A percentile compares a stretch with the other conserved stretches of the same genome.
Conservation (phyloP, 495 filamentous ascomycete genomes). For the Xylaria cubensis region DNA sequence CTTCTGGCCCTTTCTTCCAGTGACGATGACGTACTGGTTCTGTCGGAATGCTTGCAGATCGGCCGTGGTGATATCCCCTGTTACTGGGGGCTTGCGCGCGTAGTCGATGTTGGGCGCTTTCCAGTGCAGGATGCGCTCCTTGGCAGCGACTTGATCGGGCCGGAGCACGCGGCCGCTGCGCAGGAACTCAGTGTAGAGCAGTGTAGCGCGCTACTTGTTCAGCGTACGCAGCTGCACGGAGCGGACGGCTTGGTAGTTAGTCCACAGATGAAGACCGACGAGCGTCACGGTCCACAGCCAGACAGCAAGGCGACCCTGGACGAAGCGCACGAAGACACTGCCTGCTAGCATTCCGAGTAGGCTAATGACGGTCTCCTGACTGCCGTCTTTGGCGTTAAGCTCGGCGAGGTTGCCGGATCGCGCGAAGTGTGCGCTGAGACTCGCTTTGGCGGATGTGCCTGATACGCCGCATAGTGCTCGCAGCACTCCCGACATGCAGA, state of each 20-base stretch:
- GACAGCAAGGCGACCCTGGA: constrained; percentile 73
- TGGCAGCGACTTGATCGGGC: constrained; percentile 66
- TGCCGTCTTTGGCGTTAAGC: constrained; percentile 94
- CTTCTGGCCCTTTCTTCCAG: constrained; percentile 42
- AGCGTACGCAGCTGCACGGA: constrained; percentile 84
- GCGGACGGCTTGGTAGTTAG: constrained; percentile 86
- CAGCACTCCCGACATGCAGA: constrained; percentile 78
- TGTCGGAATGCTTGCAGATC: constrained; percentile 12
- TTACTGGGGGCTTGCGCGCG: constrained; percentile 29
- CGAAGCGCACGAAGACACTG: constrained; percentile 76
- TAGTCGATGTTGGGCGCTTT: constrained; percentile 46
- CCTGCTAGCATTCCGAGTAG: constrained; percentile 89
- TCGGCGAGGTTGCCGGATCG: constrained; percentile 88
- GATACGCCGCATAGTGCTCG: constrained; percentile 88
- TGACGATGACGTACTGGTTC: constrained; percentile 46
- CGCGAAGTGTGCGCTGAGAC: constrained; percentile 90
- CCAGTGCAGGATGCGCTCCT: constrained; percentile 76
- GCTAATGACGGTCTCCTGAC: constrained; percentile 93
- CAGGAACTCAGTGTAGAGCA: constrained; percentile 72
- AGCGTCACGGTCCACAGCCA: constrained; percentile 78
- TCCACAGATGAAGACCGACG: constrained; percentile 74
- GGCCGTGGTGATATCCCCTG: constrained; percentile 25
- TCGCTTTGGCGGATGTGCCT: constrained; percentile 88
- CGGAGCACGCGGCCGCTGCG: constrained; percentile 59
- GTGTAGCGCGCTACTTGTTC: constrained; percentile 85